phyloP scores from a whole-genome alignment of 2,329 filamentous ascomycete genomes.

The Davidsoniella australis region DNA sequence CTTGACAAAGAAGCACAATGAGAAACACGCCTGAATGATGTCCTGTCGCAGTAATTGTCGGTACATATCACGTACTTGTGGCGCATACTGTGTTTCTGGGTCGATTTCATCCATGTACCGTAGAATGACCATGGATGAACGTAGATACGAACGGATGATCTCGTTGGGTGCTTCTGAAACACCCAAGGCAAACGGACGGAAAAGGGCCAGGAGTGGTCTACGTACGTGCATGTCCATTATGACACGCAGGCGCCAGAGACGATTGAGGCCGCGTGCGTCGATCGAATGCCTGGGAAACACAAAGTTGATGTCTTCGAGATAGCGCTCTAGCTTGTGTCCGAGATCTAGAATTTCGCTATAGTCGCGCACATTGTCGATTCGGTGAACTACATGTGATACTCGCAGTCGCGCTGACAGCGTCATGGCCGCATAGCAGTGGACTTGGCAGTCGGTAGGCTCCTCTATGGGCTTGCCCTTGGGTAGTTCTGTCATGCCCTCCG shows the following conservation, averaged over 20 bases:
- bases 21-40: slow-evolving; percentile 36
- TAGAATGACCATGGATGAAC: slow-evolving; percentile 37
- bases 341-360: slow-evolving; percentile 36
- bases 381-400: slow-evolving; percentile 32
- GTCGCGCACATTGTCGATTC: slow-evolving; percentile 34
- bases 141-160: slow-evolving; percentile 34
- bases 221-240: slow-evolving; percentile 38
- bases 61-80: slow-evolving; percentile 33
- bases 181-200: slow-evolving; percentile 38
- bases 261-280: slow-evolving; percentile 28
- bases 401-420: slow-evolving; percentile 32
- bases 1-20: slow-evolving; percentile 37
- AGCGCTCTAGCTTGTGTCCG: slow-evolving; percentile 34
- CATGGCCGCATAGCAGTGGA: slow-evolving; percentile 36
- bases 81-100: slow-evolving; percentile 27
- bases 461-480: slow-evolving; percentile 33
- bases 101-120: slow-evolving; percentile 38
- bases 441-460: slow-evolving; percentile 33
- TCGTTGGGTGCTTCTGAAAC: slow-evolving; percentile 31
- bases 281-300: slow-evolving; percentile 30
- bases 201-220: slow-evolving; percentile 33
- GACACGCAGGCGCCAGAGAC: slow-evolving; percentile 33
- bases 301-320: slow-evolving; percentile 36
- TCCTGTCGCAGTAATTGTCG: slow-evolving; percentile 35
- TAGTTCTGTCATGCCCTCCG: slow-evolving; percentile 29